A percentile compares a stretch with the other conserved stretches of the same genome.
Evolutionary conservation across 1,284 basidiomycete species (phyloP).

Genomic region (Leucoagaricus sp.): DNA sequence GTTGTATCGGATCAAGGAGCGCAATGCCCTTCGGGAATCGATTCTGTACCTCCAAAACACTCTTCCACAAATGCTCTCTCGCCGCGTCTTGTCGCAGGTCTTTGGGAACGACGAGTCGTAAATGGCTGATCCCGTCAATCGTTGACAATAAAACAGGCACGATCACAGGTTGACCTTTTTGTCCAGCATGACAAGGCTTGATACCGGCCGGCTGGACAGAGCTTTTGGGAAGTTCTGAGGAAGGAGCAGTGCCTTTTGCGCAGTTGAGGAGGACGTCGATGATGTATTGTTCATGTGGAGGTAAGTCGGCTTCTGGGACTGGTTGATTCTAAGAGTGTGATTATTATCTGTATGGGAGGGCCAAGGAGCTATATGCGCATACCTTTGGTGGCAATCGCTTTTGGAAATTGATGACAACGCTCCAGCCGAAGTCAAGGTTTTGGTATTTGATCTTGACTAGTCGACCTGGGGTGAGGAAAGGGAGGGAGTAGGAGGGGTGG

Average conservation of each 20-base stretch:
- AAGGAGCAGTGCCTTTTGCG: constrained; percentile 61
- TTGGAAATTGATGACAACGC: constrained; percentile 89
- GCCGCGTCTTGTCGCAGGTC: constrained; percentile 80
- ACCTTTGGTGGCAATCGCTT: constrained; percentile 82
- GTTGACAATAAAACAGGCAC: constrained; percentile 91
- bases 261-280: constrained; percentile 93
- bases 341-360: background rate
- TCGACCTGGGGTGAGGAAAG: constrained; percentile 92
- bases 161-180: constrained; percentile 83
- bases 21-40: constrained; percentile 89
- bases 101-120: constrained; percentile 89
- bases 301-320: constrained; percentile 63
- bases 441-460: constrained; percentile 88
- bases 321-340: constrained; percentile 47
- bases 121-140: constrained; percentile 83
- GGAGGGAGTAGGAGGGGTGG: constrained; percentile 91
- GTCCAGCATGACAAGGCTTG: constrained; percentile 68
- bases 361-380: constrained; percentile 16
- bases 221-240: constrained; percentile 60
- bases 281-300: constrained; percentile 90
- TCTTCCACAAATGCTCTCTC: constrained; percentile 87
- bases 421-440: constrained; percentile 95
- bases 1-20: constrained; percentile 89
- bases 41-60: constrained; percentile 85
- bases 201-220: constrained; percentile 69